Evolutionary conservation across 805 yeast species (phyloP).

Genomic region (Ogataea dorogensis): DNA sequence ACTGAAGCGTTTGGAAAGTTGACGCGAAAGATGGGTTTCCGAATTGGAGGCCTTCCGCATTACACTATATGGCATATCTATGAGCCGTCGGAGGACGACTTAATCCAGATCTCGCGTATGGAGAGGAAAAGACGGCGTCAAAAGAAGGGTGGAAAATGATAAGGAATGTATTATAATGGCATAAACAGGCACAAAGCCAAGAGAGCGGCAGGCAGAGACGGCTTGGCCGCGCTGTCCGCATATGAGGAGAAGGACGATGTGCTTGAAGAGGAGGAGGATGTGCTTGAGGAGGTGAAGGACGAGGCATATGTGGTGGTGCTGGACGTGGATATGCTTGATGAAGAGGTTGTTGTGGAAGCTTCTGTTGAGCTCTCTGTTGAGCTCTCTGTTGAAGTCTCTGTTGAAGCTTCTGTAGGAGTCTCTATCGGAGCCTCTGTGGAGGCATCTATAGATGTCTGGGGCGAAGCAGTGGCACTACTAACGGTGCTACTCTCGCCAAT

Average conservation of each 20-base stretch:
- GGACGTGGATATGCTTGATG: slow-evolving; percentile 1
- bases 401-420: slow-evolving; percentile 3
- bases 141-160: slow-evolving; percentile 8
- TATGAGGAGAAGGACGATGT: slow-evolving; percentile 1
- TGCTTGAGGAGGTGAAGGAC: slow-evolving; percentile 1
- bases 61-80: slow-evolving; percentile 89
- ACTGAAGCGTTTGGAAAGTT: slow-evolving; percentile 86
- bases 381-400: background rate
- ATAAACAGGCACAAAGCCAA: slow-evolving; percentile 1
- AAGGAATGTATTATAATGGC: slow-evolving; percentile 1
- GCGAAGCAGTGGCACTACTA: no score
- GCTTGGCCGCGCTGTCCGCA: slow-evolving; percentile 5
- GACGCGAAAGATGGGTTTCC: slow-evolving; percentile 74
- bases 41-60: slow-evolving; percentile 86
- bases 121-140: slow-evolving; percentile 61
- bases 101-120: slow-evolving; percentile 62
- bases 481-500: slow-evolving; percentile 12
- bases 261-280: slow-evolving; percentile 3
- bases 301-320: background rate
- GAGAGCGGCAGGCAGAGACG: slow-evolving; percentile 1
- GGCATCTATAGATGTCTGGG: no score
- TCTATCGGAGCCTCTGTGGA: no score
- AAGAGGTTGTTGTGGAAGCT: slow-evolving; percentile 2
- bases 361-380: slow-evolving; percentile 1
- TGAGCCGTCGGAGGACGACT: slow-evolving; percentile 85